Evolutionary conservation across 1,284 basidiomycete species (phyloP).

Genomic region (Moesziomyces sp.): DNA sequence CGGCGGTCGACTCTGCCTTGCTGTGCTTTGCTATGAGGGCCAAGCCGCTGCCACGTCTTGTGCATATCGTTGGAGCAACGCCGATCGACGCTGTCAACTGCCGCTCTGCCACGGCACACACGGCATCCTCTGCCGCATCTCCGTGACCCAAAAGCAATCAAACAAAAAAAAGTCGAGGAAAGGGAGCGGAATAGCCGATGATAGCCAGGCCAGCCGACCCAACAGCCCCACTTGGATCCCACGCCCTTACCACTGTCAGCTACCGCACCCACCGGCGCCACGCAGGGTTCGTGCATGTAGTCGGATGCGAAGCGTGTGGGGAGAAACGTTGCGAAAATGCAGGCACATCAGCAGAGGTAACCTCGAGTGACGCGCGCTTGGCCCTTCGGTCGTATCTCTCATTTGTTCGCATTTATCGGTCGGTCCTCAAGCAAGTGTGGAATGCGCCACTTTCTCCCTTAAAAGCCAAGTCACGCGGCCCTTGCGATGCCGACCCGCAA

Average conservation of each 20-base stretch:
- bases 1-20: no score
- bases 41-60: not conserved
- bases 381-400: constrained; percentile 16
- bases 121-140: no score
- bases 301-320: constrained; percentile 1
- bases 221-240: not conserved
- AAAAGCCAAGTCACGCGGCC: constrained; percentile 3
- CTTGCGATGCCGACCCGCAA: not conserved
- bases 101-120: not conserved
- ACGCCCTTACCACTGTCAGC: not conserved
- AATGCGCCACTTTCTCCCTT: not conserved
- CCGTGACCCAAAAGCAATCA: no score
- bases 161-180: not conserved
- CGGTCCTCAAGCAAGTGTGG: not conserved
- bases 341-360: constrained; percentile 9
- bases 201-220: constrained; percentile 7
- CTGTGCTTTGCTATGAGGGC: no score
- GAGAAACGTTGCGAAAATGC: not conserved
- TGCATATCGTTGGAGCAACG: not conserved
- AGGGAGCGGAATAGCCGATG: constrained; percentile 34
- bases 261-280: not conserved
- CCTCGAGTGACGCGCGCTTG: not conserved
- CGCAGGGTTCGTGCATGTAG: not conserved
- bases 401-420: constrained; percentile 35
- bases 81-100: not conserved